Conservation (phyloP, 345 rosid species). For the Nasturtium officinale region DNA sequence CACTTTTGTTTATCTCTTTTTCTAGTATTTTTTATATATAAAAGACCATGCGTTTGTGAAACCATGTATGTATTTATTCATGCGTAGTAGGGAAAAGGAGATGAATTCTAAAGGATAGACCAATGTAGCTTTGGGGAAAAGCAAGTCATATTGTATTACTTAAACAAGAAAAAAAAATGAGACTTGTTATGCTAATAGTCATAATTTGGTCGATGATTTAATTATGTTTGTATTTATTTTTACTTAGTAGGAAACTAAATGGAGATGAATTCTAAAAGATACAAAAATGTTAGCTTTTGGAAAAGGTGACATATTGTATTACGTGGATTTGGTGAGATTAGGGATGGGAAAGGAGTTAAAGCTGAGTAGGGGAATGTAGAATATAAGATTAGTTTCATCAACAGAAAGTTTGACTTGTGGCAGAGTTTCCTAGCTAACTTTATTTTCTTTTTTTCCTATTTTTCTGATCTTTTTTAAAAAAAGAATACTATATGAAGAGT, state of each 20-base stretch:
- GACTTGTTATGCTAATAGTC: constrained; percentile 3
- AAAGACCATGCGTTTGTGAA: constrained; percentile 18
- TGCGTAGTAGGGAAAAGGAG: constrained; percentile 7
- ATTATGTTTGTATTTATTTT: not conserved
- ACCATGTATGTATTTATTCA: constrained; percentile 23
- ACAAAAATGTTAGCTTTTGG: constrained; percentile 19
- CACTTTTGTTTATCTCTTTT: not conserved
- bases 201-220: not conserved
- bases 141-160: constrained; percentile 18
- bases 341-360: constrained; percentile 11
- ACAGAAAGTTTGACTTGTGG: constrained; percentile 24
- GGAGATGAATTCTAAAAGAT: constrained; percentile 1
- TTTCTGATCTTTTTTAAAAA: not conserved
- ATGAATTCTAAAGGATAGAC: constrained; percentile 8
- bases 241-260: constrained; percentile 5
- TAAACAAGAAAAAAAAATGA: not conserved
- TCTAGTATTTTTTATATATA: not conserved
- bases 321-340: constrained; percentile 17
- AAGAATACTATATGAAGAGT: not conserved
- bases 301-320: constrained; percentile 16
- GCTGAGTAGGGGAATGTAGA: constrained; percentile 27
- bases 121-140: constrained; percentile 21
- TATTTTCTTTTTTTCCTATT: not conserved
- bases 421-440: not conserved
- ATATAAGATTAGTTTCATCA: constrained; percentile 10